Evolutionary conservation across 805 yeast species (phyloP).

Genomic region (Lipomyces chichibuensis): DNA sequence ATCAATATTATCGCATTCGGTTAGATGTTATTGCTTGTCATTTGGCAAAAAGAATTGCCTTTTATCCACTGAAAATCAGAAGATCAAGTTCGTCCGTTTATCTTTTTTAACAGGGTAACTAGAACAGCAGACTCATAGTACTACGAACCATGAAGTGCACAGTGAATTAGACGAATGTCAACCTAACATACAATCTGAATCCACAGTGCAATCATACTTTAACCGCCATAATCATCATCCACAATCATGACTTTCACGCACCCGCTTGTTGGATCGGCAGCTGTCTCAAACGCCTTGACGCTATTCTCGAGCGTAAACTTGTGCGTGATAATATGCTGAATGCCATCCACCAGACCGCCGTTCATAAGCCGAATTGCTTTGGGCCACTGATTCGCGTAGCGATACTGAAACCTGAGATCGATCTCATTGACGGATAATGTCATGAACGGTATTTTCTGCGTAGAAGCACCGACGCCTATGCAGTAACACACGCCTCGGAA

Average conservation of each 20-base stretch:
- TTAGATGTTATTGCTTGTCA: too few relatives aligned
- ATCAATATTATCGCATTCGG: too few relatives aligned
- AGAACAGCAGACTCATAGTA: too few relatives aligned
- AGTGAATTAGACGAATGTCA: too few relatives aligned
- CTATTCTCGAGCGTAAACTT: constrained; percentile 53
- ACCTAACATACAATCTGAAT: too few relatives aligned
- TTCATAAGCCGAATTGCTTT: constrained; percentile 55
- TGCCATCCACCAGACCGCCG: constrained; percentile 49
- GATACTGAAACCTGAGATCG: constrained; percentile 55
- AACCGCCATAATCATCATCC: constrained; percentile 41
- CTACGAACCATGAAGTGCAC: too few relatives aligned
- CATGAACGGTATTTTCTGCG: constrained; percentile 58
- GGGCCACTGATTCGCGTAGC: constrained; percentile 63
- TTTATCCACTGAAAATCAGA: too few relatives aligned
- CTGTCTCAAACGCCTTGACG: constrained; percentile 50
- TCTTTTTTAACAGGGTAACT: too few relatives aligned
- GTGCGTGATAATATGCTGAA: constrained; percentile 55
- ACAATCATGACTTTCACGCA: constrained; percentile 54
- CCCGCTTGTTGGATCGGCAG: constrained; percentile 50
- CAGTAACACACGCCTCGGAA: constrained; percentile 54
- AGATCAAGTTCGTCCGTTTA: too few relatives aligned
- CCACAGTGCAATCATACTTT: too few relatives aligned
- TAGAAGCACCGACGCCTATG: constrained; percentile 57
- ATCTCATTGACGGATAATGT: constrained; percentile 57
- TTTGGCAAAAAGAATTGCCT: too few relatives aligned